Evolutionary conservation across 2,329 filamentous ascomycete species (phyloP).

Genomic region (Colletotrichum graminicola): DNA sequence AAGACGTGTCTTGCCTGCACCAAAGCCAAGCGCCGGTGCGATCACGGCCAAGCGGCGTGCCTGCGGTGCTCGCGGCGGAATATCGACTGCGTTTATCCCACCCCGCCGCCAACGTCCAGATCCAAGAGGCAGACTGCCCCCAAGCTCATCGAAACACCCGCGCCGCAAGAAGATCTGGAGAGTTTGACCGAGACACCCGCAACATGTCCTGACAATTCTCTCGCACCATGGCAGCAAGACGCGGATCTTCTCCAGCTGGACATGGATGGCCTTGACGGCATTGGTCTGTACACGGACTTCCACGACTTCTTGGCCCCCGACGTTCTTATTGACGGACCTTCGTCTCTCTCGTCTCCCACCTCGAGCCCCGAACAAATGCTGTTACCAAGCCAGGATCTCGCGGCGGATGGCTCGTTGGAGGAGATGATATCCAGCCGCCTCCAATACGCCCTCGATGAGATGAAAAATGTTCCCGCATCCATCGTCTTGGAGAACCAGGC

Average conservation of each 20-base stretch:
- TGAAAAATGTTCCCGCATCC: constrained; percentile 60
- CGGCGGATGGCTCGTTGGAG: constrained; percentile 44
- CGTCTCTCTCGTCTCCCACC: constrained; percentile 42
- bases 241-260: constrained; percentile 11
- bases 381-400: not conserved
- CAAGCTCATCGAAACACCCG: not conserved
- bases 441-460: constrained; percentile 61
- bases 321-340: constrained; percentile 31
- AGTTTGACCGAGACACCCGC: not conserved
- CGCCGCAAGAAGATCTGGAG: not conserved
- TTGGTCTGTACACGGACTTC: constrained; percentile 14
- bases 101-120: not conserved
- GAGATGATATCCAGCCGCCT: constrained; percentile 51
- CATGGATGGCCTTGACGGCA: not conserved
- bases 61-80: constrained; percentile 63
- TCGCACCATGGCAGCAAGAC: constrained; percentile 12
- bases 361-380: constrained; percentile 31
- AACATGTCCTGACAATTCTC: not conserved
- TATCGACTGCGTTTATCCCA: constrained; percentile 62
- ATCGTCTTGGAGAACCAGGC: constrained; percentile 64
- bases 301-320: constrained; percentile 21
- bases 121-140: not conserved
- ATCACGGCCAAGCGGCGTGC: constrained; percentile 64
- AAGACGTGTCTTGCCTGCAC: constrained; percentile 70
- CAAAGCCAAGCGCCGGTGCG: constrained; percentile 68